Conservation (phyloP, 129 eudicot genomes). For the Flaveria bidentis region DNA sequence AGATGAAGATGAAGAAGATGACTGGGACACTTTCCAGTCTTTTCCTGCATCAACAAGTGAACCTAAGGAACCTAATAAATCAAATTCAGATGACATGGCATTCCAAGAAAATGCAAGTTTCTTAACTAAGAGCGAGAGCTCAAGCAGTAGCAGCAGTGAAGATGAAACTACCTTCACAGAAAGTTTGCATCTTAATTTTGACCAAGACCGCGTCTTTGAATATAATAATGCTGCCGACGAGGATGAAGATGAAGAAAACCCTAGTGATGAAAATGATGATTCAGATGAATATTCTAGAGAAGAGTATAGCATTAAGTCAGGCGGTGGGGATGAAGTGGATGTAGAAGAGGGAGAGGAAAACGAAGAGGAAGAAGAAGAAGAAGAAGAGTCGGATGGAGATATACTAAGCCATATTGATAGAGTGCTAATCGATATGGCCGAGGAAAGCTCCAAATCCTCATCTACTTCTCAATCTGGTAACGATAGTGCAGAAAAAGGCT, state of each 20-base stretch:
- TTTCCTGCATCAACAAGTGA: constrained; percentile 71
- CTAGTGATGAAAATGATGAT: constrained; percentile 29
- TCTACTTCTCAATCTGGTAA: constrained; percentile 25
- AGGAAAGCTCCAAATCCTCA: constrained; percentile 30
- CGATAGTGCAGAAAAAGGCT: constrained; percentile 10
- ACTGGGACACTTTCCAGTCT: constrained; percentile 88
- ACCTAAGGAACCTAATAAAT: constrained; percentile 39
- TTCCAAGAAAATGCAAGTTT: constrained; percentile 27
- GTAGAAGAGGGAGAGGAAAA: neutral
- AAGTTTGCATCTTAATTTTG: constrained; percentile 15
- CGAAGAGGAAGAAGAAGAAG: constrained; percentile 24
- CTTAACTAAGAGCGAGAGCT: constrained; percentile 18
- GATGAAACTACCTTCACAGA: constrained; percentile 30
- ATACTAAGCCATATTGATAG: constrained; percentile 16
- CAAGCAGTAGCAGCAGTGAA: neutral
- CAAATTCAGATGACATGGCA: constrained; percentile 17
- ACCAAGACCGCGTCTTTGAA: constrained; percentile 23
- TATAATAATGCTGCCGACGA: constrained; percentile 27
- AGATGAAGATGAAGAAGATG: constrained; percentile 49
- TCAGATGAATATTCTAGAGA: constrained; percentile 31
- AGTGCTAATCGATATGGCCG: constrained; percentile 17
- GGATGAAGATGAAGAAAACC: constrained; percentile 22
- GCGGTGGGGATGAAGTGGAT: constrained; percentile 26
- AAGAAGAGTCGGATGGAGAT: constrained; percentile 17
- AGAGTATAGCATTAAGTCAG: constrained; percentile 12